These are phyloP conservation scores for Bidens hawaiensis DNA, from an alignment of 140 eudicot genomes.

Conservation along the genomic window DNA sequence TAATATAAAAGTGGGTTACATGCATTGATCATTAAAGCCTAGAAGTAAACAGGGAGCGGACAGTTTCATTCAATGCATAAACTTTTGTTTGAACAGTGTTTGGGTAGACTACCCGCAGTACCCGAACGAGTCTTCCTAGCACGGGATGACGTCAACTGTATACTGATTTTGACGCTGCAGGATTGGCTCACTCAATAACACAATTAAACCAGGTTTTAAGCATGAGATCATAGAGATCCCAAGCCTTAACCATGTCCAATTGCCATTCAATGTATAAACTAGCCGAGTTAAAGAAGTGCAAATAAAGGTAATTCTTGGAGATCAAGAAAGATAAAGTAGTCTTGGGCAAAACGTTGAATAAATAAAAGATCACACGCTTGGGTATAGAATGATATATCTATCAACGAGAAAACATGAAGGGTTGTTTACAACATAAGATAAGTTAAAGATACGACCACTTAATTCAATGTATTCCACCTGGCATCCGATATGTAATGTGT, in stretches of 20 bases:
- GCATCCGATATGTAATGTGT: neutral
- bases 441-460: neutral
- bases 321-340: slow-evolving; percentile 21
- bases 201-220: too few species aligned
- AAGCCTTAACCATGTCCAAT: too few species aligned
- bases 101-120: too few species aligned
- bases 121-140: too few species aligned
- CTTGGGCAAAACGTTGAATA: slow-evolving; percentile 24
- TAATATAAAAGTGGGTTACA: slow-evolving; percentile 9
- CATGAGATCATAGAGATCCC: too few species aligned
- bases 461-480: slow-evolving; percentile 11
- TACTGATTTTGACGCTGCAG: too few species aligned
- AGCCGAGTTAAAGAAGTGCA: slow-evolving; percentile 15
- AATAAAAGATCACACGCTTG: slow-evolving; percentile 37
- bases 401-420: slow-evolving; percentile 1
- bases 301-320: slow-evolving; percentile 18
- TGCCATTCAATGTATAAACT: slow-evolving; percentile 26
- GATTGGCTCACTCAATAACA: too few species aligned
- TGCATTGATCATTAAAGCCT: neutral
- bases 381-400: slow-evolving; percentile 2
- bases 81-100: too few species aligned
- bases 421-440: slow-evolving; percentile 1
- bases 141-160: too few species aligned
- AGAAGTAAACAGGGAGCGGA: too few species aligned
- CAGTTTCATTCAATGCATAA: slow-evolving; percentile 15